A percentile compares a stretch with the other conserved stretches of the same genome.
Conservation (phyloP, 176 grass and related monocot genomes). For the Neostapfia colusana region DNA sequence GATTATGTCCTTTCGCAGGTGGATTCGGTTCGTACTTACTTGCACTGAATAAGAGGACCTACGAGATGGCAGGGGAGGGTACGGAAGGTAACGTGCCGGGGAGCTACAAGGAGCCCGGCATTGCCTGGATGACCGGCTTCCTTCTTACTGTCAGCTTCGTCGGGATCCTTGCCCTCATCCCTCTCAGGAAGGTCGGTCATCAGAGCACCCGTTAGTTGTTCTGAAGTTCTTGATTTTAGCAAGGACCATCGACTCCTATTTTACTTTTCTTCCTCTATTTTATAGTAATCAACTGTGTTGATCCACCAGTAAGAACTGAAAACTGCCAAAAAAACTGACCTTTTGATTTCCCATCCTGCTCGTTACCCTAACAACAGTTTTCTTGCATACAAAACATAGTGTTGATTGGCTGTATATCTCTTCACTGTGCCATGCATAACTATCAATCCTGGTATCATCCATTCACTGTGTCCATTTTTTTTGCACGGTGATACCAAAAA, state of each 20-base stretch:
- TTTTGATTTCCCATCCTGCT: too few species aligned
- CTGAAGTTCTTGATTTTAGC: neutral
- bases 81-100: slow-evolving; percentile 78
- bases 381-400: too few species aligned
- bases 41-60: slow-evolving; percentile 81
- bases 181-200: slow-evolving; percentile 79
- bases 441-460: too few species aligned
- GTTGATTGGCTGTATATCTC: too few species aligned
- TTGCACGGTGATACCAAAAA: too few species aligned
- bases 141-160: slow-evolving; percentile 79
- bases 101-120: slow-evolving; percentile 86
- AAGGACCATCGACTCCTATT: neutral
- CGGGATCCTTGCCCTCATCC: slow-evolving; percentile 72
- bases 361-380: too few species aligned
- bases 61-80: slow-evolving; percentile 65
- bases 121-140: slow-evolving; percentile 96
- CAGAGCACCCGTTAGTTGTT: slow-evolving; percentile 6
- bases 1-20: slow-evolving; percentile 55
- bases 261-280: slow-evolving; percentile 1
- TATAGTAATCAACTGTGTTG: neutral
- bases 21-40: slow-evolving; percentile 89
- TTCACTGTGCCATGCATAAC: too few species aligned
- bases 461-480: too few species aligned
- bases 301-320: neutral
- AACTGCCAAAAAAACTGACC: neutral